These are phyloP conservation scores for Zangia roseola DNA, from an alignment of 768 basidiomycete species.

Conservation along the genomic window DNA sequence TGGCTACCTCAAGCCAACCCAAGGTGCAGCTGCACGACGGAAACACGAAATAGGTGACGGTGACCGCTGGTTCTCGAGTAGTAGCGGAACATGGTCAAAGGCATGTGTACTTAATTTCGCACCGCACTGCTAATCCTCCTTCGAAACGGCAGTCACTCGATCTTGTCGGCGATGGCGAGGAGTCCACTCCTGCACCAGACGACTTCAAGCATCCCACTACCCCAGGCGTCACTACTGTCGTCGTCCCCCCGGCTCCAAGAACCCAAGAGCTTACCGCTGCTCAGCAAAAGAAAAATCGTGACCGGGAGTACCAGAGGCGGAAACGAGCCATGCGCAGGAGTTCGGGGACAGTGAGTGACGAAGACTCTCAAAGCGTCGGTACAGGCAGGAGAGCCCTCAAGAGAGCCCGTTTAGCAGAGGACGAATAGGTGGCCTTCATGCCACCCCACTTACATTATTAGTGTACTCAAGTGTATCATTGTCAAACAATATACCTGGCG, in stretches of 20 bases:
- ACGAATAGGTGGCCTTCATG: constrained; percentile 45
- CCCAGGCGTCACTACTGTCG: constrained; percentile 72
- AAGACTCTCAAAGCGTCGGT: constrained; percentile 50
- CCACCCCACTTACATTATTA: background rate
- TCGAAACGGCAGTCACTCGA: constrained; percentile 64
- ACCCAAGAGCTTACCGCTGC: constrained; percentile 67
- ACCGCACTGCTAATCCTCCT: constrained; percentile 5
- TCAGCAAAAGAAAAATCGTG: constrained; percentile 75
- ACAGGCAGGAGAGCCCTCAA: constrained; percentile 64
- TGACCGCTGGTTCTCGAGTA: constrained; percentile 80
- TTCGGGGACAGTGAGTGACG: constrained; percentile 69
- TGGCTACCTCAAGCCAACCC: constrained; percentile 75
- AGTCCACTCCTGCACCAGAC: constrained; percentile 59
- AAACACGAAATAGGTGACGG: constrained; percentile 75
- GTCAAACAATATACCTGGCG: background rate
- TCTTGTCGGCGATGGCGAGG: constrained; percentile 66
- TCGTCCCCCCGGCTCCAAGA: constrained; percentile 71
- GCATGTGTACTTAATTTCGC: constrained; percentile 34
- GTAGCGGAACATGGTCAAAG: constrained; percentile 75
- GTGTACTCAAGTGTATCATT: constrained; percentile 8
- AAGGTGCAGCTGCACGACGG: constrained; percentile 50
- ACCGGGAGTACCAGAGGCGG: constrained; percentile 77
- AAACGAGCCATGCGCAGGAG: constrained; percentile 68
- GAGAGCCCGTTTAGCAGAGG: constrained; percentile 63
- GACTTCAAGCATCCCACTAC: constrained; percentile 68